These are phyloP conservation scores for Eimeria tenella DNA, from an alignment of 169 alveolate species.

Conservation along the genomic window DNA sequence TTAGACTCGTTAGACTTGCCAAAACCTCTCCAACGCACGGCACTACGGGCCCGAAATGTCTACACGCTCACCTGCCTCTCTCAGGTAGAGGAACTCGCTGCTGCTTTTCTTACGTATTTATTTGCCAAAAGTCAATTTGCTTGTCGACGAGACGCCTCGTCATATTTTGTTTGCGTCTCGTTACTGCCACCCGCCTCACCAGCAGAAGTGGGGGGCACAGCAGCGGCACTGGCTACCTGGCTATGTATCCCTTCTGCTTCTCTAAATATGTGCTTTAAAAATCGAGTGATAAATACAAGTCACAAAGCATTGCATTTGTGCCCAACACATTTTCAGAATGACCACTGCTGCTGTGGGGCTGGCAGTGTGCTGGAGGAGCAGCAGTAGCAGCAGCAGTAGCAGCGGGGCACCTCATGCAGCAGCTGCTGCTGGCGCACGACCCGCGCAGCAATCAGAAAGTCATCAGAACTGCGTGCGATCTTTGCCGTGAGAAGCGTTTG, in stretches of 20 bases:
- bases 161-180: background rate
- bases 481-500: slow-evolving; percentile 14
- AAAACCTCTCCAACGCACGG: background rate
- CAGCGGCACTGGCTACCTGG: background rate
- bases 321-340: background rate
- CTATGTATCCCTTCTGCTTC: background rate
- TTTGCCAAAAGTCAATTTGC: background rate
- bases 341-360: slow-evolving; percentile 3
- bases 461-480: slow-evolving; percentile 37
- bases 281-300: background rate
- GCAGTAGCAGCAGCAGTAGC: slow-evolving; percentile 50
- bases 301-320: background rate
- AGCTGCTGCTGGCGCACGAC: slow-evolving; percentile 31
- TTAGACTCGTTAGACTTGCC: no score
- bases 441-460: background rate
- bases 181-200: background rate
- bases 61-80: no score
- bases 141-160: background rate
- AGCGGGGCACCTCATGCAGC: slow-evolving; percentile 68
- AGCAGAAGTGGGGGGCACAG: background rate
- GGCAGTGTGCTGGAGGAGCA: slow-evolving; percentile 34
- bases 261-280: background rate
- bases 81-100: background rate
- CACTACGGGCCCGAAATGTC: background rate
- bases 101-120: background rate